Conservation (phyloP, 2,329 filamentous ascomycete species). For the Talaromyces amestolkiae region DNA sequence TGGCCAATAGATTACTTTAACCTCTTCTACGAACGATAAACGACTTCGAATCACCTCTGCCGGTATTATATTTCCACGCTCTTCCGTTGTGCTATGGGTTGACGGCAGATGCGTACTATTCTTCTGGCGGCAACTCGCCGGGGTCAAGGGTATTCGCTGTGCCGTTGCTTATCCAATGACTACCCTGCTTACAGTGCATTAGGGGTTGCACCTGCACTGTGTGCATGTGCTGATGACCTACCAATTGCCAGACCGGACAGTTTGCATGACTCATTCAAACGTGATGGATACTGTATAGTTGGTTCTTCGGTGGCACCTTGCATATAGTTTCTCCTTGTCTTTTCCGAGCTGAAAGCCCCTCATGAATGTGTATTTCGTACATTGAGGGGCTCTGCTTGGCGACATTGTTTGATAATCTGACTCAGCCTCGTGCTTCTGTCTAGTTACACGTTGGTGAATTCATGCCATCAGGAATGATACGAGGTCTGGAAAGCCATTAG, state of each 20-base stretch:
- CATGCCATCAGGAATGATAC: neutral
- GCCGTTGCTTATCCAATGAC: neutral
- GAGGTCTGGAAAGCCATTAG: neutral
- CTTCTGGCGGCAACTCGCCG: neutral
- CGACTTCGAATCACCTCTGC: neutral
- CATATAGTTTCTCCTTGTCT: neutral
- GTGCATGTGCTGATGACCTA: neutral
- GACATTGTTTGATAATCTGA: neutral
- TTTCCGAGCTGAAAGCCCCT: neutral
- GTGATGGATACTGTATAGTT: neutral
- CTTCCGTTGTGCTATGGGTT: neutral
- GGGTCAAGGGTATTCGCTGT: neutral
- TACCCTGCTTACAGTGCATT: neutral
- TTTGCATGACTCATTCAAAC: neutral
- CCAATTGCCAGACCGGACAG: neutral
- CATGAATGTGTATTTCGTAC: neutral
- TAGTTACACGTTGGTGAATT: neutral
- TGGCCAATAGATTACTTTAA: neutral
- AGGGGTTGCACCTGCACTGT: neutral
- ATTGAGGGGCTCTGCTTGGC: neutral
- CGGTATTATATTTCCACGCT: neutral
- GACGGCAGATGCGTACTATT: neutral
- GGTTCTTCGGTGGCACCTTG: neutral
- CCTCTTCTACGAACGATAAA: neutral
- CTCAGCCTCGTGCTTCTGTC: neutral